Evolutionary conservation across 768 basidiomycete species (phyloP), one percentile per base, ranked within the genome.

Genomic region (Dacryopinax spathularia): DNA sequence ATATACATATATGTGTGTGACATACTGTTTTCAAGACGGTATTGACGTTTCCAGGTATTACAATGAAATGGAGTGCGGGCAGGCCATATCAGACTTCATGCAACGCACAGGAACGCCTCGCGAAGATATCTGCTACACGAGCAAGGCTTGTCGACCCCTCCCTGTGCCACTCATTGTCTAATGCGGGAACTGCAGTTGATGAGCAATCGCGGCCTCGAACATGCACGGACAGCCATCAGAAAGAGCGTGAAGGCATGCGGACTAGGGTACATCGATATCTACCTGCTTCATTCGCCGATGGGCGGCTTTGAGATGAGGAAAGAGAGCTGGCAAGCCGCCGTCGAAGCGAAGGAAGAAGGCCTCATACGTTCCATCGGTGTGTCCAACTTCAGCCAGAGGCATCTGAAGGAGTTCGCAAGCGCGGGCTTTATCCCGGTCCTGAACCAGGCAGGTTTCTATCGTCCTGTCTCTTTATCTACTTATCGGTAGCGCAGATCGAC

Each of bases 231-330:
- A 12, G 18, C 12, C 22, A 20, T 41, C 48, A 56, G 48, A 29
- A 33, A 48, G n/a, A 34, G 36, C 25, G 10, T 35, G 16, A 48
- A 44, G 15, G 29, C 59, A 18, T 27, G 25, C 20, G 29, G 29
- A 35, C 36, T 25, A 59, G 62, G 76, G 22, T 82, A 83, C 68
- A 82, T 88, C 65, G 86, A 88, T 68, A 74, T 88, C 9, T 89
- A 87, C 73, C 79, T 88, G 63, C 78, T 88, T 33, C 86, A 88
- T 67, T 81, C 81, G 16, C 85, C 87, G 5, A 76, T 84, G 48
- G 85, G 85, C 20, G 86, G 86, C 5, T 75, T 79, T 0, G 65
- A 79, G 56, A 78, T 79, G 29, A 76, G 87, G 20, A 75, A 75
- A 33, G 82, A 85, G 29, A 82, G 82, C 66, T 88, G 87, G 87